Base-by-base conservation (phyloP, 805 yeast genomes). In the Candida glaebosa region DNA sequence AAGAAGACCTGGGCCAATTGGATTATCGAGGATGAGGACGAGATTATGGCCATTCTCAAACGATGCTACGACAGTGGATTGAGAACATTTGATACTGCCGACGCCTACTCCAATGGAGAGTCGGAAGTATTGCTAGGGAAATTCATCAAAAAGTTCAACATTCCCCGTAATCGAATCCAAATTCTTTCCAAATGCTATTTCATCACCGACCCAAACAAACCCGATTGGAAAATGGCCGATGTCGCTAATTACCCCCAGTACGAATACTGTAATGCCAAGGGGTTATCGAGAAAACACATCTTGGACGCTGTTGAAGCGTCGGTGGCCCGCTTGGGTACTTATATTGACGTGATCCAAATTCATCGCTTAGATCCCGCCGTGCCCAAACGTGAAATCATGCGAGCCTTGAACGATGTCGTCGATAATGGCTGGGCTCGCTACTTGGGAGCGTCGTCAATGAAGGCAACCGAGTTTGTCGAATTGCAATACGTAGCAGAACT, bases 391-490 rank as follows among this genome's bases (percentile, higher is more conserved):
- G 85, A 80, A 49, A 73, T 70, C 22, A 78, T 81, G 82, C 70
- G 60, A 48, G 75, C 84, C 1, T 61, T 80, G 49, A 74, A 81
- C 52, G 79, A 75, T 46, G 66, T 75, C n/a, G 74, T 77, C 19
- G 63, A 64, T 31, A 40, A 53, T 30, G 83, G 83, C 10, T 52
- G 60, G 18, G 67, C 67, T 3, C 63, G 83, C 38, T 81, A 81
- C 54, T 69, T 81, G 43, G 86, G 86, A 10, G 84, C 85, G 2
- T 79, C 84, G 1, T 60, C 81, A 1, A 80, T 81, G 85, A 64
- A 66, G 48, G 72, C 81, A 2, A 56, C 62, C 15, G 78, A 80
- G 49, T 80, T 81, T 53, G 77, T 69, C 2, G 71, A 68, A 50
- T 50, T 78, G 52, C 87, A 82, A 52, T 61, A 57, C 44, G 58